Evolutionary conservation across 345 rosid genomes (phyloP), one percentile per base, ranked within the genome.

Genomic region (Iberis pinnata): DNA sequence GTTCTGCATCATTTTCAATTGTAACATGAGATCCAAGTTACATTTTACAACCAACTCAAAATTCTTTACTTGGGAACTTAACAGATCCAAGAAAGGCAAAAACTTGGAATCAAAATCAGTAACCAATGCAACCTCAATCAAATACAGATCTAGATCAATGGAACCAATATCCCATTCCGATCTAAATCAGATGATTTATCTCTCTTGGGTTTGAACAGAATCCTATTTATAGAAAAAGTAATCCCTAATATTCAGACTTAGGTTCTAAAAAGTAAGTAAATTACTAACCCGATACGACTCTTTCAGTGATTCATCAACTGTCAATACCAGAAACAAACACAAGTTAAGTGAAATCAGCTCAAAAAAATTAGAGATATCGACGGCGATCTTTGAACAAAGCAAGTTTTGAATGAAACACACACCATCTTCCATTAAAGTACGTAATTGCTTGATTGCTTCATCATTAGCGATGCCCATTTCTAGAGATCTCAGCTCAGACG

Each of bases 281-380:
- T 9, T 39, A 73, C 86, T 63, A 59, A 85, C 98, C 95, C 79
- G 69, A 69, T 73, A 92, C 52, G 86, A 75, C 44, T 50, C 57
- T 82, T 71, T 83, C 48, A 81, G 59, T 31, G 81, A 36, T 57
- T 80, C 92, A 63, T 87, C 96, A 35, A 84, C 96, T 83, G 78
- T 50, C 37, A 53, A 70, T 53, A 54, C 29, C n/a, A n/a, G n/a
- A n/a, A n/a, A n/a, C n/a, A n/a, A n/a, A n/a, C n/a, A n/a, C n/a
- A n/a, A n/a, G n/a, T n/a, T n/a, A n/a, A 13, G 9, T 25, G 3
- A 46, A 9, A 43, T 45, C 35, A 63, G 63, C 2, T 38, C 9
- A 14, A 37, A 37, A 65, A 35, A 44, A 7, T 26, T 8, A 53
- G 40, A 44, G n/a, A n/a, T 18, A 43, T 65, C 13, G 45, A 26